Percentiles rank a stretch among this genome's conserved stretches.
phyloP scores from a whole-genome alignment of 73 alveolate species.

The Stentor coeruleus region DNA sequence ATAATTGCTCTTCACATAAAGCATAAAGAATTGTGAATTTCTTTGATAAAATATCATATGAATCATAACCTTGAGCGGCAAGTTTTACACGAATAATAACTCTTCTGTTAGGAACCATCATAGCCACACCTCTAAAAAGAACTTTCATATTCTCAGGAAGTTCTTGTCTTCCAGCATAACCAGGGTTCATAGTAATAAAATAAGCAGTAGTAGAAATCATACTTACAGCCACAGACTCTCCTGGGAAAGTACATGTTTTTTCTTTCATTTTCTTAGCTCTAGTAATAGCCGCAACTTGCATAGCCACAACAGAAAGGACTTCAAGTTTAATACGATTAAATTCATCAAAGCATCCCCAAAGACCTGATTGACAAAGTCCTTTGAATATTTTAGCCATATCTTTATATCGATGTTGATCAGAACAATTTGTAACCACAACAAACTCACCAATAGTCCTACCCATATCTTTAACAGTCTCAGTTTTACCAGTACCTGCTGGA shows the following conservation, averaged over 20 bases:
- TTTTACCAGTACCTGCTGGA: conserved; percentile 99
- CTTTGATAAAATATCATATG: conserved; percentile 93
- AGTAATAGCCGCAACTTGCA: conserved; percentile 96
- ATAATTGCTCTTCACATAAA: conserved; percentile 99
- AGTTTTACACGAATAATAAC: conserved; percentile 99
- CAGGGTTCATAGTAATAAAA: conserved; percentile 99
- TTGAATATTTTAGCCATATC: conserved; percentile 99
- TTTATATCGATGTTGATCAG: conserved; percentile 98
- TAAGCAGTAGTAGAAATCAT: conserved; percentile 91
- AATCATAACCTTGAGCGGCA: conserved; percentile 98
- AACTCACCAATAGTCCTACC: conserved; percentile 99
- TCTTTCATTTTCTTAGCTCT: conserved; percentile 87
- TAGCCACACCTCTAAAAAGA: conserved; percentile 99
- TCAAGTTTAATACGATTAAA: conserved; percentile 99
- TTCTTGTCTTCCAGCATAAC: conserved; percentile 98
- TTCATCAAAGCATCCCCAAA: conserved; percentile 99
- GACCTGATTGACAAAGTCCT: conserved; percentile 99
- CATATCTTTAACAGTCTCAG: conserved; percentile 99
- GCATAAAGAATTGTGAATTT: conserved; percentile 99
- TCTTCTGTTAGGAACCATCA: conserved; percentile 99
- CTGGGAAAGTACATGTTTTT: conserved; percentile 98
- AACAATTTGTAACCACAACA: conserved; percentile 99
- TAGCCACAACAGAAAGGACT: conserved; percentile 99
- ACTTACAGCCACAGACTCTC: conserved; percentile 85
- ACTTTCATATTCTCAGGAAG: conserved; percentile 99